Base-by-base conservation (phyloP, 176 grass and related monocot species). In the Rhynchospora breviuscula region DNA sequence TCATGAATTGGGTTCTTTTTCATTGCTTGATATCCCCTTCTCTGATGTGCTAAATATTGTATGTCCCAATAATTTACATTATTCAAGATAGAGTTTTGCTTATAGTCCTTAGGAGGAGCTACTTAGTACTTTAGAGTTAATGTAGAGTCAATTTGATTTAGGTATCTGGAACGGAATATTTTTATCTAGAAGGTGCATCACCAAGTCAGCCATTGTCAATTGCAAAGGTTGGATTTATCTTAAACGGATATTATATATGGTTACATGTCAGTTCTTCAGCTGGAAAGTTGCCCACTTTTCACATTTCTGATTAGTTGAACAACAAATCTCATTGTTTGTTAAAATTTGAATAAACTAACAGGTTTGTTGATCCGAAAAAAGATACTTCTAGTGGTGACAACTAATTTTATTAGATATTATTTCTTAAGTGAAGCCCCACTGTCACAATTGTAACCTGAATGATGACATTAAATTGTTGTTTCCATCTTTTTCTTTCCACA, bases 161-260 rank as follows among this genome's bases (percentile, higher is more conserved):
- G 92, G 84, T 90, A 46, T 47, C 75, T 88, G 79, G 53, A 84
- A 82, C 87, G 13, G 75, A 83, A 79, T 98, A 87, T 79, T 91
- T 93, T 29, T 98, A 92, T 80, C 60, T 98, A 2, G 85, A 88
- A 91, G 92, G 95, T 88, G 95, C 92, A 79, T 90, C 92, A 81
- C 85, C 87, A 81, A 90, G 46, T 84, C 76, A 88, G 54, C 90
- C 92, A 84, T 68, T 84, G 75, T 98, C 92, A 15, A 88, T 98
- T 88, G 88, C 92, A 80, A 98, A 98, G 92, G 95, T 97, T 89
- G 53, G 48, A 63, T 73, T 83, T 61, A 53, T 74, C 22, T 71
- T 71, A 71, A 71, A 45, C 44, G 19, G 18, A 71, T 47, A 1
- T n/a, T n/a, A 46, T 71, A 47, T 18, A 21, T 71, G 15, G 14